Evolutionary conservation across 805 yeast genomes (phyloP).

Genomic region (Jamesozyma rosinii): DNA sequence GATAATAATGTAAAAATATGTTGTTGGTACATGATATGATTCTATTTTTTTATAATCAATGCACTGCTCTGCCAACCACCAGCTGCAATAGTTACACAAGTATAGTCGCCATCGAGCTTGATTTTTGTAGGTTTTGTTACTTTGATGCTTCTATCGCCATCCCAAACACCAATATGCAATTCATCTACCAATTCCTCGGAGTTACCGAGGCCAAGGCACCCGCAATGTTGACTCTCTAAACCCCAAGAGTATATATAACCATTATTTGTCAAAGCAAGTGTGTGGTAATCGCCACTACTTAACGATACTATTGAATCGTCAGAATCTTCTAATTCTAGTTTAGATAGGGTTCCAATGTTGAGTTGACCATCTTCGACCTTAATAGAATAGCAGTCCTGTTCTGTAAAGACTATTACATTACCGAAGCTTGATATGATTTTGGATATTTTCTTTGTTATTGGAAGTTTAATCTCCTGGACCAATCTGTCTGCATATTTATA

Average conservation of each 20-base stretch:
- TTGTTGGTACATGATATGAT: background rate
- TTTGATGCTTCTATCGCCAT: constrained; percentile 23
- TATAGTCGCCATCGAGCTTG: constrained; percentile 31
- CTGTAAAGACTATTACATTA: constrained; percentile 47
- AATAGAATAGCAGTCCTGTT: constrained; percentile 33
- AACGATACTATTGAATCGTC: constrained; percentile 43
- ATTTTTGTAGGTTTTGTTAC: constrained; percentile 39
- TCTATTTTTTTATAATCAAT: constrained; percentile 30
- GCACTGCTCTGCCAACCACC: constrained; percentile 81
- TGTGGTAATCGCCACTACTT: constrained; percentile 66
- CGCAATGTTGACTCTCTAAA: constrained; percentile 48
- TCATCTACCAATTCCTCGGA: constrained; percentile 15
- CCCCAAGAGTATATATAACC: constrained; percentile 66
- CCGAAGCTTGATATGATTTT: constrained; percentile 49
- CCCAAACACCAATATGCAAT: constrained; percentile 25
- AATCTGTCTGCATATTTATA: constrained; percentile 26
- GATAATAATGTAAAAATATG: background rate
- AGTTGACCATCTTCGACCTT: constrained; percentile 14
- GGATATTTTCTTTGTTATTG: constrained; percentile 32
- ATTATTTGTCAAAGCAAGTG: constrained; percentile 46
- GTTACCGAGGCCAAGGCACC: constrained; percentile 61
- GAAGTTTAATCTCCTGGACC: constrained; percentile 9
- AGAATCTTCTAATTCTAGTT: constrained; percentile 28
- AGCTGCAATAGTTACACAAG: constrained; percentile 55
- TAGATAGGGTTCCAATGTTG: constrained; percentile 7